These are phyloP conservation scores for Ophiostoma sp. DNA, from an alignment of 2,329 filamentous ascomycete genomes.

Conservation along the genomic window DNA sequence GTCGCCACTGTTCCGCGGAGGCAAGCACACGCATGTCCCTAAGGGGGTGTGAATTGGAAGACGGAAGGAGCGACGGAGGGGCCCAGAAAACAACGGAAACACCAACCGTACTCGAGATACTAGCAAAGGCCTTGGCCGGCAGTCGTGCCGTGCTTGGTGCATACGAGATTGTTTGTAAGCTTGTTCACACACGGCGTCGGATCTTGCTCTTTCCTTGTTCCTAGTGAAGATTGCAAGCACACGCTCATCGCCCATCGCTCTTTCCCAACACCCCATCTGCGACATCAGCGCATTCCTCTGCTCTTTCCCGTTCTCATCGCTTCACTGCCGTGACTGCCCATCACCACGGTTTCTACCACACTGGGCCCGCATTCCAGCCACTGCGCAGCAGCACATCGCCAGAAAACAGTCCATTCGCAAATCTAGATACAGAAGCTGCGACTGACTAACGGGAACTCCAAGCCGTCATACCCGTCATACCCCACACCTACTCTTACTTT, in stretches of 20 bases:
- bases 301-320: background rate
- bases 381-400: background rate
- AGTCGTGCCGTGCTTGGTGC: too few relatives aligned
- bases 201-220: background rate
- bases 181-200: too few relatives aligned
- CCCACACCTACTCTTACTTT: constrained; percentile 1
- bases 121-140: too few relatives aligned
- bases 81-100: background rate
- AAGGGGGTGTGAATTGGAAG: background rate
- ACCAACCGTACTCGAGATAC: too few relatives aligned
- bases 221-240: too few relatives aligned
- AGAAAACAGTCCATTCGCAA: background rate
- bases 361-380: background rate
- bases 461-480: background rate
- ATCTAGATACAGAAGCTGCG: background rate
- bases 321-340: background rate
- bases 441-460: background rate
- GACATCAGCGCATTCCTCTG: background rate
- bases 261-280: background rate
- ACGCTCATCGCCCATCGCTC: background rate
- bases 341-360: background rate
- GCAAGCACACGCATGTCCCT: background rate
- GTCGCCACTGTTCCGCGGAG: background rate
- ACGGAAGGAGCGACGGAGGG: background rate
- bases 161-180: background rate